Evolutionary conservation across 2,329 filamentous ascomycete genomes (phyloP), one percentile per base, ranked within the genome.

Genomic region (Diplodia scrobiculata): DNA sequence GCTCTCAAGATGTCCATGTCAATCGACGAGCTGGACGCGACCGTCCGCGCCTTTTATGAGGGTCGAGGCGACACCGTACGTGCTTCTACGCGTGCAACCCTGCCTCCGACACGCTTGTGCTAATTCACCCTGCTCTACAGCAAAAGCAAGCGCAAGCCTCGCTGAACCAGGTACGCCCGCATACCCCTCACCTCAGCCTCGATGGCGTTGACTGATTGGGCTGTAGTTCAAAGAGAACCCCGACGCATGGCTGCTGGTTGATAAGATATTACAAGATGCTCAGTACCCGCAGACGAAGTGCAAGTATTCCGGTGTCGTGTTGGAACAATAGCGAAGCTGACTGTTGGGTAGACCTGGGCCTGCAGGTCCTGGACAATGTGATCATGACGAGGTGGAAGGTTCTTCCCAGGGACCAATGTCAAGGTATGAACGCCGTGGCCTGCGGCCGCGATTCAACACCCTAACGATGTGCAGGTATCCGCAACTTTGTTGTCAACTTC

Each of bases 351-450:
- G 92, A 96, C 79, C 84, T 99, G 74, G 95, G 93, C 64, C 84
- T 99, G 71, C 95, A 99, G 81, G 93, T 99, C 71, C 87, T 99
- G 70, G 95, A 99, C 82, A 92, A 92, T 86, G 94, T 99, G 71
- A 98, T 99, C 78, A 91, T 94, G 88, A 99, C 95, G 71, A 89
- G 95, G 83, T 99, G 95, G 96, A 99, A 97, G 83, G 92, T 98
- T 67, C 83, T 99, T 69, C 95, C 95, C 63, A 88, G 92, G 75
- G 94, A 98, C 71, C 95, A 99, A 81, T 97, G 95, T 80, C 89
- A 95, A 85, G 92, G 92, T 90, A 78, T 67, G 83, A 21, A 41
- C 21, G 14, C 6, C 25, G 58, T 13, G 45, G 34, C 25, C n/a
- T 53, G 19, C 7, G 36, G 32, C 19, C 13, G 51, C 45, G 19